phyloP scores from a whole-genome alignment of 2,329 filamentous ascomycete genomes.

The Trichophyton verrucosum region DNA sequence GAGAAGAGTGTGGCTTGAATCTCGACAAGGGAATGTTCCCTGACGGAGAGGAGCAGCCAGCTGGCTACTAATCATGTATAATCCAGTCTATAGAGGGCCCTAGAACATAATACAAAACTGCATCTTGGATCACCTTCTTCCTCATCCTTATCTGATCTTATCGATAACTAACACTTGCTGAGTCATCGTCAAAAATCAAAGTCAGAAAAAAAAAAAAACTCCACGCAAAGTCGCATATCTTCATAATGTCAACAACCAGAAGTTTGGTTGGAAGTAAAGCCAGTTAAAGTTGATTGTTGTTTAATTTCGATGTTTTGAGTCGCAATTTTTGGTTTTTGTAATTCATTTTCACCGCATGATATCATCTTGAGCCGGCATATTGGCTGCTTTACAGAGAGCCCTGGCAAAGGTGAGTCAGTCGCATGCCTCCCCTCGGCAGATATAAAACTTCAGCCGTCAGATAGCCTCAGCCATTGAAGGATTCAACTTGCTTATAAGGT shows the following conservation, averaged over 20 bases:
- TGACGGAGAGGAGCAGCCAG: constrained; percentile 24
- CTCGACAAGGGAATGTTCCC: constrained; percentile 44
- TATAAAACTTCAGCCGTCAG: neutral
- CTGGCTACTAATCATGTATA: constrained; percentile 25
- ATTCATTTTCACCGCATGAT: neutral
- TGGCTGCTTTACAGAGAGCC: neutral
- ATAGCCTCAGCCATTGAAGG: neutral
- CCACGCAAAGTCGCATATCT: neutral
- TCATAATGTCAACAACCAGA: too few species aligned
- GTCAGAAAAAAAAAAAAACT: neutral
- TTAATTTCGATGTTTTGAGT: neutral
- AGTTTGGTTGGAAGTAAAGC: neutral
- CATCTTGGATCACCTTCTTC: too few species aligned
- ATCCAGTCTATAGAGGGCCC: too few species aligned
- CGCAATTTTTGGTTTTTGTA: neutral
- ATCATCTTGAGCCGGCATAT: neutral
- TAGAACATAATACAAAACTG: too few species aligned
- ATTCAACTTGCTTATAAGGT: neutral
- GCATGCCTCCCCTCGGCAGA: neutral
- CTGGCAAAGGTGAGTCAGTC: constrained; percentile 2
- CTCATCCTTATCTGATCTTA: neutral
- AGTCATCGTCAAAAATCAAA: neutral
- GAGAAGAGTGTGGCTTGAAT: constrained; percentile 47
- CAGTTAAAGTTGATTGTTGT: neutral
- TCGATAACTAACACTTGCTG: neutral